These are phyloP conservation scores for Asparagopsis taxiformis DNA, from an alignment of 31 red algal species.

Conservation along the genomic window DNA sequence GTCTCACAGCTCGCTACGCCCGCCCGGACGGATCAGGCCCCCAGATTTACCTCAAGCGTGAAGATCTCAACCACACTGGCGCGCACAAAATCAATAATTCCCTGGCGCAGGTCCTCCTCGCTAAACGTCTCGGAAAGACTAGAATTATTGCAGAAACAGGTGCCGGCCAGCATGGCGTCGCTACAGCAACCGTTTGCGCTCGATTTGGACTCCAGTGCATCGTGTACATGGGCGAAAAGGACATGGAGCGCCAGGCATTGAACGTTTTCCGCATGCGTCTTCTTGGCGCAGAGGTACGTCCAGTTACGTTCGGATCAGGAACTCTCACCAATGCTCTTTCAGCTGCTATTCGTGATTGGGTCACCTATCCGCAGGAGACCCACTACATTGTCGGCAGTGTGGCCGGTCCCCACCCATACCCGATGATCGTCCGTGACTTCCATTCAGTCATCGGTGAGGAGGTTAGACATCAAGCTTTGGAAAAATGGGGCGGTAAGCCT, in stretches of 20 bases:
- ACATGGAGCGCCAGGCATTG: constrained; percentile 98
- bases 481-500: constrained; percentile 82
- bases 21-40: constrained; percentile 87
- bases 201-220: constrained; percentile 98
- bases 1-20: constrained; percentile 81
- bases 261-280: constrained; percentile 99
- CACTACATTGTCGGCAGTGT: constrained; percentile 99
- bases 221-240: constrained; percentile 98
- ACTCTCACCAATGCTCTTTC: constrained; percentile 96
- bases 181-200: constrained; percentile 99
- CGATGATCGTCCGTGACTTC: constrained; percentile 97
- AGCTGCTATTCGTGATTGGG: constrained; percentile 99
- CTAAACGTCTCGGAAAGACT: constrained; percentile 88
- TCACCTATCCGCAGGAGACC: constrained; percentile 89
- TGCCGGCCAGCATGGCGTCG: constrained; percentile 99
- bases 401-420: constrained; percentile 98
- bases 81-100: constrained; percentile 99
- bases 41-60: constrained; percentile 94
- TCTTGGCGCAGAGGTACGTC: constrained; percentile 92
- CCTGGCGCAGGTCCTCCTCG: constrained; percentile 89
- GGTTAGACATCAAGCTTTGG: constrained; percentile 73
- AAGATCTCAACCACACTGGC: constrained; percentile 99
- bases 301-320: constrained; percentile 85
- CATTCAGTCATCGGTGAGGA: constrained; percentile 92
- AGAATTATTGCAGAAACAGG: constrained; percentile 99